phyloP scores from a whole-genome alignment of 2,329 filamentous ascomycete species.

The Fusarium liriodendri region DNA sequence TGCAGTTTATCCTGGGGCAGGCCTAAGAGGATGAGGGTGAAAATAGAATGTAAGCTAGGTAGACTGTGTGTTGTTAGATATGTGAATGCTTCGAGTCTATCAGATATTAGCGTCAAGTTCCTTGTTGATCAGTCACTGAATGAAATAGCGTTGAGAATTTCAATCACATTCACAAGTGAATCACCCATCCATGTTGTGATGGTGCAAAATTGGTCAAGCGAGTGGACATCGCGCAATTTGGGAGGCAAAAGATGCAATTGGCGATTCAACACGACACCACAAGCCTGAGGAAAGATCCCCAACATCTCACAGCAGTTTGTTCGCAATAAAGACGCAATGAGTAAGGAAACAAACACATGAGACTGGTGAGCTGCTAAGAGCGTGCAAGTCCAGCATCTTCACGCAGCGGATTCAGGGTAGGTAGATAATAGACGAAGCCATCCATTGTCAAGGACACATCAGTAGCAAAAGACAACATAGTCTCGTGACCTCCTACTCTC shows the following conservation, averaged over 20 bases:
- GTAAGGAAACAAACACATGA: not conserved
- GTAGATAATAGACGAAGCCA: not conserved
- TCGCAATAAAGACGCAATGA: not conserved
- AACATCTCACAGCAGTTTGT: not conserved
- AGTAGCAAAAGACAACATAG: not conserved
- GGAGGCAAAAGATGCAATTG: not conserved
- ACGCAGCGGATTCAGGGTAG: not conserved
- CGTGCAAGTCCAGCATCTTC: not conserved
- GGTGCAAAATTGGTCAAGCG: not conserved
- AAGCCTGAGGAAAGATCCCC: not conserved
- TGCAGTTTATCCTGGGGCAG: constrained; percentile 36
- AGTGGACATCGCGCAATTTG: not conserved
- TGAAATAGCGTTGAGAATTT: not conserved
- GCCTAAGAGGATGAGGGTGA: not conserved
- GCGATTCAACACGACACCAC: not conserved
- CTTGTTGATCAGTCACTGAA: not conserved
- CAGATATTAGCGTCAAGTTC: not conserved
- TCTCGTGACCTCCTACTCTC: not conserved
- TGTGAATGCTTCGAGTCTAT: not conserved
- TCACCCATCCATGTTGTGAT: not conserved
- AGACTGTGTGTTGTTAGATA: not conserved
- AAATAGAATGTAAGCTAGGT: not conserved
- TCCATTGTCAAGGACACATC: not conserved
- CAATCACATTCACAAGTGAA: not conserved
- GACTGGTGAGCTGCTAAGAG: not conserved